A percentile compares a stretch with the other conserved stretches of the same genome.
Conservation (phyloP, 148 eudicot genomes). For the Camellia sinensis region DNA sequence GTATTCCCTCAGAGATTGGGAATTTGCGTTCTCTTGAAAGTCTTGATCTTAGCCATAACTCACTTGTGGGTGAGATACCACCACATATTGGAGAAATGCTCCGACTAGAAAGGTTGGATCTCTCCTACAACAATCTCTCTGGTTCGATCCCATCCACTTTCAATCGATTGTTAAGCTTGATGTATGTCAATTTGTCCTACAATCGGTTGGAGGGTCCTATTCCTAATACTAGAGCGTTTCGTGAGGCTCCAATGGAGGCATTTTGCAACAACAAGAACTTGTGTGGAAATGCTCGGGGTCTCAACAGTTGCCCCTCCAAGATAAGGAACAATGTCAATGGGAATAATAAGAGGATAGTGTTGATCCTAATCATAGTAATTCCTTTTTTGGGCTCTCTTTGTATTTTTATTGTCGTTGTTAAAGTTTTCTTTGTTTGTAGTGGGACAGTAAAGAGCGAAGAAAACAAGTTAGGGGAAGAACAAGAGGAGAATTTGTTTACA, state of each 20-base stretch:
- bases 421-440: too few relatives aligned
- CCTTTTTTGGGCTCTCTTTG: too few relatives aligned
- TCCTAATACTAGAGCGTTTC: conserved; percentile 30
- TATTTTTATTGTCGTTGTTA: too few relatives aligned
- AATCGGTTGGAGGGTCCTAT: conserved; percentile 37
- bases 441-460: too few relatives aligned
- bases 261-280: conserved; percentile 30
- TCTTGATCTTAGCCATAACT: conserved; percentile 36
- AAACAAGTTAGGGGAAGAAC: too few relatives aligned
- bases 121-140: conserved; percentile 36
- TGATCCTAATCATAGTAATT: too few relatives aligned
- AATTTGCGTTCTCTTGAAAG: neutral
- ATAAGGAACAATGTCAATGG: too few relatives aligned
- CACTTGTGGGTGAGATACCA: conserved; percentile 35
- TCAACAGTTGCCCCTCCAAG: too few relatives aligned
- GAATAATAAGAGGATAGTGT: too few relatives aligned
- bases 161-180: too few relatives aligned
- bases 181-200: conserved; percentile 29
- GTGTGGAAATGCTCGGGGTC: conserved; percentile 33
- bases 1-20: neutral
- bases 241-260: conserved; percentile 22
- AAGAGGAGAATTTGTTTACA: conserved; percentile 20
- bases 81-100: conserved; percentile 16
- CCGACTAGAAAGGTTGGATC: conserved; percentile 28
- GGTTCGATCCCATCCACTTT: conserved; percentile 23